Evolutionary conservation across 176 grass and related monocot genomes (phyloP).

Genomic region (Juncus effusus): DNA sequence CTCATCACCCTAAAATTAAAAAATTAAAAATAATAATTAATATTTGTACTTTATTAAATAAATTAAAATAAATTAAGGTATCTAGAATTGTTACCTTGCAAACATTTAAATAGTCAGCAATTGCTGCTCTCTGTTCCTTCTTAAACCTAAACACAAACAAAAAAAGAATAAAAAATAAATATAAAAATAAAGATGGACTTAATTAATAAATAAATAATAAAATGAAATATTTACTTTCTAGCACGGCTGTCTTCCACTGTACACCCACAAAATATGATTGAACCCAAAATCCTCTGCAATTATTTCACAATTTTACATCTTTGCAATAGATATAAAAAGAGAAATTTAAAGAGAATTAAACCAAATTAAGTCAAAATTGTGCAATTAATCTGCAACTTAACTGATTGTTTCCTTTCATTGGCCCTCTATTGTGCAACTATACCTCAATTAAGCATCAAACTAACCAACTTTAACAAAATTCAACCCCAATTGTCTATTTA

Average conservation of each 20-base stretch:
- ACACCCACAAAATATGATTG: slow-evolving; percentile 93
- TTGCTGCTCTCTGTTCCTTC: slow-evolving; percentile 81
- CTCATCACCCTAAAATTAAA: slow-evolving; percentile 60
- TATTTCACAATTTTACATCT: not conserved
- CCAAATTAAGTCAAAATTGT: too few species aligned
- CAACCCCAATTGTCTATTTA: too few species aligned
- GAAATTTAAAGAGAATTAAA: too few species aligned
- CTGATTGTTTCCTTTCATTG: too few species aligned
- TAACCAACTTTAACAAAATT: too few species aligned
- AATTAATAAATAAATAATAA: not conserved
- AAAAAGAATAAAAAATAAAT: too few species aligned
- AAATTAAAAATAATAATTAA: not conserved
- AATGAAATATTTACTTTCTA: slow-evolving; percentile 55
- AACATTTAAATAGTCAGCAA: slow-evolving; percentile 87
- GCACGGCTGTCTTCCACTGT: slow-evolving; percentile 75
- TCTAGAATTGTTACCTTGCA: slow-evolving; percentile 49
- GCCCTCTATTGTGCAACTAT: too few species aligned
- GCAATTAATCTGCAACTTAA: too few species aligned
- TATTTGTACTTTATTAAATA: not conserved
- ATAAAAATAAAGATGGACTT: too few species aligned
- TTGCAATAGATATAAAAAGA: too few species aligned
- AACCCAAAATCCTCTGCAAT: slow-evolving; percentile 93
- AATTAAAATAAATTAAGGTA: not conserved
- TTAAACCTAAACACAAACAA: slow-evolving; percentile 42
- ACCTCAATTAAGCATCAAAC: too few species aligned